These are phyloP conservation scores for Tricholoma sp. DNA, from an alignment of 768 basidiomycete species.

Conservation along the genomic window DNA sequence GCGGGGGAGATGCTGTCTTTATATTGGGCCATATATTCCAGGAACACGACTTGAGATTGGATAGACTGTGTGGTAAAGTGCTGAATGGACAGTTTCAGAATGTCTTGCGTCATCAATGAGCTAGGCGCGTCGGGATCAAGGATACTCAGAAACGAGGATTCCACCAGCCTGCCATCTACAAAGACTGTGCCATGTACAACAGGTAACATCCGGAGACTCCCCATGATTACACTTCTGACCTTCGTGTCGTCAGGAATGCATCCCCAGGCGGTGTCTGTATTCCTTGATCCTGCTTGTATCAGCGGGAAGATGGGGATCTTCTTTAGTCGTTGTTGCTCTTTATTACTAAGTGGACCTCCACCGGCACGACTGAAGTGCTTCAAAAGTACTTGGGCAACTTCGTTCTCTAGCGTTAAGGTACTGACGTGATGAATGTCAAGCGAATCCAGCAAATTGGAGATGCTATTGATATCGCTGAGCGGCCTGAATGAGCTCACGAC, in stretches of 20 bases:
- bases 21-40: conserved; percentile 22
- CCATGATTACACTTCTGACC: conserved; percentile 7
- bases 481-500: conserved; percentile 14
- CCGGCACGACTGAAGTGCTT: background rate
- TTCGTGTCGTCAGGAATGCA: conserved; percentile 1
- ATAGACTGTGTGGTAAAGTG: conserved; percentile 24
- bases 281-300: background rate
- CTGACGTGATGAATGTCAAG: conserved; percentile 2
- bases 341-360: background rate
- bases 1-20: conserved; percentile 19
- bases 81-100: conserved; percentile 22
- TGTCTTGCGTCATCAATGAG: conserved; percentile 16
- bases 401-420: background rate
- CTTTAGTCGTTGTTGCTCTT: conserved; percentile 5
- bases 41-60: conserved; percentile 19
- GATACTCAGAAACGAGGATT: conserved; percentile 17
- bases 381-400: background rate
- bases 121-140: conserved; percentile 16
- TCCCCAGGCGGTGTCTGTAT: background rate
- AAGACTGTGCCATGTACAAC: conserved; percentile 15
- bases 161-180: conserved; percentile 20
- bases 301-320: conserved; percentile 3
- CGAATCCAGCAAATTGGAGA: conserved; percentile 27
- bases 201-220: conserved; percentile 25
- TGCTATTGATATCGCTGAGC: conserved; percentile 19